phyloP scores from a whole-genome alignment of 2,329 filamentous ascomycete species.

The Madurella mycetomatis region DNA sequence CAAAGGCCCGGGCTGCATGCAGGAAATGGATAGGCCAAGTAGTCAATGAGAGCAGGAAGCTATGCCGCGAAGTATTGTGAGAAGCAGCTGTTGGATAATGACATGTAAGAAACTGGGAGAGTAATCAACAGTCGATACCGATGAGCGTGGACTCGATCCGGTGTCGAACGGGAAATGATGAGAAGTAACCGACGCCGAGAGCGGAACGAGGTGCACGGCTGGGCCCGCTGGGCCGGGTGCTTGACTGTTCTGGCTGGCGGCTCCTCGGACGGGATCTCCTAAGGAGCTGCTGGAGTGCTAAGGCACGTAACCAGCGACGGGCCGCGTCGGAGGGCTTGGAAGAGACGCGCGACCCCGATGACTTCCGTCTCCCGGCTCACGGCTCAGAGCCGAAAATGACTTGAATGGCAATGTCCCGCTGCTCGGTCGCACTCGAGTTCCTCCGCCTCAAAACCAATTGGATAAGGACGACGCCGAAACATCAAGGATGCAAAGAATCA shows the following conservation, averaged over 20 bases:
- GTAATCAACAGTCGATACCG: no score
- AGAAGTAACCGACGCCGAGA: no score
- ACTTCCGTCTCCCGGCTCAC: neutral
- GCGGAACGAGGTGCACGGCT: no score
- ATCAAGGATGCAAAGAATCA: conserved; percentile 15
- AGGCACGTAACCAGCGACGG: neutral
- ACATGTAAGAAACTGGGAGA: no score
- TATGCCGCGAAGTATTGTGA: no score
- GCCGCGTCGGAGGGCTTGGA: neutral
- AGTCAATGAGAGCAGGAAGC: neutral
- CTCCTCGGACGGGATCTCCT: neutral
- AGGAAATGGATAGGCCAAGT: neutral
- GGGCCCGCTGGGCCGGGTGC: no score
- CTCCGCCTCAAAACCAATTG: conserved; percentile 16
- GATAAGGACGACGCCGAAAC: conserved; percentile 8
- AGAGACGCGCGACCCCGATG: neutral
- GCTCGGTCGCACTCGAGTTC: conserved; percentile 8
- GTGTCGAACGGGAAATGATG: no score
- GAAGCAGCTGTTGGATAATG: no score
- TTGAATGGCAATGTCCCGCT: neutral
- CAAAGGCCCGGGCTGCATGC: neutral
- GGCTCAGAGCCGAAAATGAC: neutral
- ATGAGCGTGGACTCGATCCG: no score
- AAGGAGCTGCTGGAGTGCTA: neutral
- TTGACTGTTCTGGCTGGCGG: no score